Evolutionary conservation across 192 early-diverging fungal species (phyloP).

Genomic region (Kickxella alabastrina): DNA sequence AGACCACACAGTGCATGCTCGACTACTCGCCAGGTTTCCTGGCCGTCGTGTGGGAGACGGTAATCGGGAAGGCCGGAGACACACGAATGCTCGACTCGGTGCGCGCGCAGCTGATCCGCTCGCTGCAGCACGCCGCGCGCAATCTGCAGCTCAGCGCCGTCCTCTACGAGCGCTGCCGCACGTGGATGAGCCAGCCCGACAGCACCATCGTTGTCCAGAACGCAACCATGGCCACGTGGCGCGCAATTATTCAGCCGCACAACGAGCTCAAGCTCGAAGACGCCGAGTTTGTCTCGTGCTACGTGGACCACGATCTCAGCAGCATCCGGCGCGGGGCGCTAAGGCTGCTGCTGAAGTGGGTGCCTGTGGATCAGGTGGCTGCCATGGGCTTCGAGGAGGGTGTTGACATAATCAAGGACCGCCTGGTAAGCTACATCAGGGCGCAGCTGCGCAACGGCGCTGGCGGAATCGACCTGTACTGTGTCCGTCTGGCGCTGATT

Average conservation of each 20-base stretch:
- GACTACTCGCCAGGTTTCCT: slow-evolving; percentile 48
- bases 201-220: slow-evolving; percentile 17
- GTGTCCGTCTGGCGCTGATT: slow-evolving; percentile 11
- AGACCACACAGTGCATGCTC: slow-evolving; percentile 43
- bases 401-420: slow-evolving; percentile 12
- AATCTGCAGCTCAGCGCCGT: slow-evolving; percentile 37
- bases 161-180: slow-evolving; percentile 34
- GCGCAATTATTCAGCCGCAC: slow-evolving; percentile 29
- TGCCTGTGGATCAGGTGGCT: slow-evolving; percentile 1
- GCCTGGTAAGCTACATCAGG: slow-evolving; percentile 8
- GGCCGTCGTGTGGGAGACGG: slow-evolving; percentile 48
- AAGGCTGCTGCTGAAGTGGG: slow-evolving; percentile 29
- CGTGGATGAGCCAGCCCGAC: slow-evolving; percentile 21
- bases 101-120: slow-evolving; percentile 41
- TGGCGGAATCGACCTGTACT: slow-evolving; percentile 8
- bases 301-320: slow-evolving; percentile 10
- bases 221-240: slow-evolving; percentile 36
- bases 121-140: slow-evolving; percentile 40
- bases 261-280: slow-evolving; percentile 34
- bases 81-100: slow-evolving; percentile 21
- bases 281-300: slow-evolving; percentile 22
- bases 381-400: background rate
- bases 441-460: background rate
- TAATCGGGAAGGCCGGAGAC: slow-evolving; percentile 32
- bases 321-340: slow-evolving; percentile 20